Base-by-base conservation (phyloP, 1,139 yeast species). In the Lodderomyces margitis region DNA sequence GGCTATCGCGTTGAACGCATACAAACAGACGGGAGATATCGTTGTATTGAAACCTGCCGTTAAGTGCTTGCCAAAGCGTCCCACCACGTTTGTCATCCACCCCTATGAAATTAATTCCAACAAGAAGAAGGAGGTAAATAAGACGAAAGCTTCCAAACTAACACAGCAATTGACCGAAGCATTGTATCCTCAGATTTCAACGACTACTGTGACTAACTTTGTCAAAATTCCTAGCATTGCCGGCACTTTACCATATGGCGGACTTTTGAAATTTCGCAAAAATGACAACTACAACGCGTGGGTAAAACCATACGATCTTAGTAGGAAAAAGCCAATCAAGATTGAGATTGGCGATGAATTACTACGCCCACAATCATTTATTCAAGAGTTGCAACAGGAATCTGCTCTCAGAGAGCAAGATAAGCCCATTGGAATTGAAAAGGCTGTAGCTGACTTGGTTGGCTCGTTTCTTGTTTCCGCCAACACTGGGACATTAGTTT, bases 401-500 rank as follows among this genome's bases (percentile, higher is more conserved):
- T 4, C 19, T 2, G 33, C 30, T 1, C 28, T 34, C 5, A 38
- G 31, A 20, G 40, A 44, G 7, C 41, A 47, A 12, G 43, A 45
- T 14, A 56, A 57, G 4, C 73, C 84, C 0, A 77, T 85, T 33
- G 95, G 92, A 0, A 67, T 83, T 37, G 83, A 81, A 31, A 55
- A 61, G 2, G 56, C 70, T 1, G 52, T 82, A 5, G 59, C 58
- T 0, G 69, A 69, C n/a, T 57, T 80, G 12, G 55, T 67, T 1
- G 70, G 68, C 10, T 60, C 75, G 1, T 58, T 86, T 9, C 57
- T 68, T 10, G 58, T 74, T 38, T 74, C 82, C 36, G 67, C 66
- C 34, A 69, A 72, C 44, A 52, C 71, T 2, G 88, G 94, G 2
- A 53, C 65, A 1, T 64, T 87, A 41, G 57, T 91, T 0, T 75